Evolutionary conservation across 257 asterid genomes (phyloP), one percentile per base, ranked within the genome.

Genomic region (Prunella vulgaris): DNA sequence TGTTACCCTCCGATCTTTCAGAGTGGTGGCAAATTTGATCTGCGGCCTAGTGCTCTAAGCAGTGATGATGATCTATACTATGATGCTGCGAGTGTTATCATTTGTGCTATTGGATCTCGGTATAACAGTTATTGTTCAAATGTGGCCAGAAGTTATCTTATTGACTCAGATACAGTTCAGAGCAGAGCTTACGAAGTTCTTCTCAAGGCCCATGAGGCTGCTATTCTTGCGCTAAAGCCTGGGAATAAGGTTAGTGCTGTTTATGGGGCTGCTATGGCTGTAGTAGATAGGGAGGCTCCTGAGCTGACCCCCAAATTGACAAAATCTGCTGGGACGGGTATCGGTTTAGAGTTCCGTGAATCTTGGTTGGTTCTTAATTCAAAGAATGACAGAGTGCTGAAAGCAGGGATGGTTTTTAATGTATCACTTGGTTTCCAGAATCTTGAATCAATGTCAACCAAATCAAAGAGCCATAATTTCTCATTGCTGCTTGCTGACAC

Each of bases 1-100:
- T 91, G 96, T 76, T 88, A 91, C 78, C 96, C 97, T 46, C 96
- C 96, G 2, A 87, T 88, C 40, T 84, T 90, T 76, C 95, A 90
- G 79, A 88, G 95, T 64, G 97, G 96, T 62, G 96, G 90, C 12
- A 71, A 38, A 10, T 90, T 87, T 68, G 90, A 90, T 80, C 84
- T 90, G 9, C 69, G 86, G 38, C 96, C 96, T 27, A 83, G 86
- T 80, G 95, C 96, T 18, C 64, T 84, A 17, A 90, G 93, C 80
- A 81, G 82, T 69, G 93, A 87, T 28, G 90, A 86, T 2, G 2
- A 61, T 64, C 68, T 90, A 4, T 84, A 81, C 76, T 90, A 82
- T 64, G 93, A 85, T 74, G 71, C 90, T 8, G 66, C 82, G 57
- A 83, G 90, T 77, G 81, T 84, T 25, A 90, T 90, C 73, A 80